Evolutionary conservation across 257 asterid genomes (phyloP).

Genomic region (Voacanga thouarsii): DNA sequence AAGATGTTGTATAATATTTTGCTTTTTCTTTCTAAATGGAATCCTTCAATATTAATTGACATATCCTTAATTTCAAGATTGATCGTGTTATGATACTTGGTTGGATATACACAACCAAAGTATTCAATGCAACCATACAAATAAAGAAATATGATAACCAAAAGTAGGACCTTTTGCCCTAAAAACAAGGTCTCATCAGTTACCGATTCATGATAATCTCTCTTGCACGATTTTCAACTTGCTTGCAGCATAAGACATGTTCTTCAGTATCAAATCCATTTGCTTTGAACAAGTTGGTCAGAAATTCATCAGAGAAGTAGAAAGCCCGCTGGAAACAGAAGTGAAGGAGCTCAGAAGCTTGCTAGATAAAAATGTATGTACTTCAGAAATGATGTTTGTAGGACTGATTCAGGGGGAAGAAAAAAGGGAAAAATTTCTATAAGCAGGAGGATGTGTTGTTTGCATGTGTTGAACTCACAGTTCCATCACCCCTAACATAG

Average conservation of each 20-base stretch:
- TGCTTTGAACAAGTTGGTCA: constrained; percentile 56
- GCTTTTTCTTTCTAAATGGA: background rate
- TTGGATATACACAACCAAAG: background rate
- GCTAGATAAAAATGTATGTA: constrained; percentile 22
- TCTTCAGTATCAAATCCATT: constrained; percentile 74
- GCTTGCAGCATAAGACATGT: constrained; percentile 83
- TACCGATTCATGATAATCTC: constrained; percentile 90
- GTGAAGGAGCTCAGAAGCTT: background rate
- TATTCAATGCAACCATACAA: background rate
- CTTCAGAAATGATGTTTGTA: background rate
- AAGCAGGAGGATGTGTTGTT: constrained; percentile 17
- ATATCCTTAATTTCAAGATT: background rate
- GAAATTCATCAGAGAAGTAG: constrained; percentile 86
- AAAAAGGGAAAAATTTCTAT: background rate
- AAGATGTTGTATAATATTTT: background rate
- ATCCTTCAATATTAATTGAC: background rate
- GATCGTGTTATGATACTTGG: background rate
- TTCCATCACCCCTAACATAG: constrained; percentile 97
- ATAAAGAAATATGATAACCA: background rate
- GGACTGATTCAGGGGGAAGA: background rate
- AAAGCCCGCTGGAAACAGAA: constrained; percentile 74
- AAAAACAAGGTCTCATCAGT: constrained; percentile 7
- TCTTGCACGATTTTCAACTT: constrained; percentile 88
- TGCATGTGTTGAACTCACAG: constrained; percentile 53
- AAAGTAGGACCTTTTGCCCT: background rate